A percentile compares a stretch with the other conserved stretches of the same genome.
Evolutionary conservation across 2,329 filamentous ascomycete genomes (phyloP).

Genomic region (Hortaea werneckii): DNA sequence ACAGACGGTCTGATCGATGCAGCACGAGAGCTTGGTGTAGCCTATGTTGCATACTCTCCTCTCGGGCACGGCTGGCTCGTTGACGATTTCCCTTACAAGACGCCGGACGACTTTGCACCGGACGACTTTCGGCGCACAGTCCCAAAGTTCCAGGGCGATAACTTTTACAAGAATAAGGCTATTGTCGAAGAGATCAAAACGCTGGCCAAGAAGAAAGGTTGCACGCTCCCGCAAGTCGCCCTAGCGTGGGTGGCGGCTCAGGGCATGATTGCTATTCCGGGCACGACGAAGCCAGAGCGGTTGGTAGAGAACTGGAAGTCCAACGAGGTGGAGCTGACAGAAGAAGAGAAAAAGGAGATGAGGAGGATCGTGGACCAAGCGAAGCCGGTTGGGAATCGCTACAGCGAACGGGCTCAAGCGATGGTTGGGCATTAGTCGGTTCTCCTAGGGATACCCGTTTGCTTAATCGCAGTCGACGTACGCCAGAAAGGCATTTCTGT

Average conservation of each 20-base stretch:
- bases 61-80: constrained; percentile 34
- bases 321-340: constrained; percentile 20
- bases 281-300: constrained; percentile 12
- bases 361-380: constrained; percentile 9
- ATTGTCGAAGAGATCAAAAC: constrained; percentile 18
- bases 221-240: constrained; percentile 13
- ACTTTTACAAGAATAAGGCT: constrained; percentile 19
- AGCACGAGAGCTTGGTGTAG: constrained; percentile 36
- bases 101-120: constrained; percentile 27
- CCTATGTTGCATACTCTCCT: constrained; percentile 30
- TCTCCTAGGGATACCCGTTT: too few species aligned
- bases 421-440: neutral
- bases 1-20: constrained; percentile 30
- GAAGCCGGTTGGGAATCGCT: neutral
- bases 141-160: constrained; percentile 21
- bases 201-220: constrained; percentile 13
- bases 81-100: constrained; percentile 26
- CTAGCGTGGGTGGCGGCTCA: constrained; percentile 19
- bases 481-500: too few species aligned
- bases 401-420: neutral
- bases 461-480: too few species aligned
- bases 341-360: constrained; percentile 32
- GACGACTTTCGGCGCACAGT: constrained; percentile 19
- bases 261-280: constrained; percentile 16
- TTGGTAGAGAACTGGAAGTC: constrained; percentile 15